Base-by-base conservation (phyloP, 805 yeast genomes). In the Candida suzukii region DNA sequence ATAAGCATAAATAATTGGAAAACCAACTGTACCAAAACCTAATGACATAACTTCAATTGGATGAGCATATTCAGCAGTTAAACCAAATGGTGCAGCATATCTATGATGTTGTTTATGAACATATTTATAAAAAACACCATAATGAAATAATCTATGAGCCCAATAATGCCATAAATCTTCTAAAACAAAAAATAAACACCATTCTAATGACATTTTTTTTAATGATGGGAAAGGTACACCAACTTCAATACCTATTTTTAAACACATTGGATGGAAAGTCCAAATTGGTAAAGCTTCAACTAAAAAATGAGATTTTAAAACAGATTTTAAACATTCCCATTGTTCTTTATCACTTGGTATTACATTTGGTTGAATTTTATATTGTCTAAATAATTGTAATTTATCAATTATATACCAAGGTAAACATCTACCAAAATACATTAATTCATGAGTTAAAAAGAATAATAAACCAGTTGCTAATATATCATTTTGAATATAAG, bases 121-220 rank as follows among this genome's bases (percentile, higher is more conserved):
- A 50, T 74, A 68, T 52, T 71, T 75, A 60, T 76, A 76, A 51
- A 76, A 76, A 37, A 69, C 63, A 6, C 80, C 80, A 45, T 70
- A 65, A 48, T 76, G 82, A 56, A 76, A 74, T 30, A 72, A 60
- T 43, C 82, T 57, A 51, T 76, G 82, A 38, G 73, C 69, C 76
- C 77, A 72, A 54, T 76, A 76, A 52, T 76, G 82, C 82, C 82
- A 76, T 44, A 66, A 59, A 51, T 76, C 82, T 52, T 76, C 82
- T 39, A 70, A 63, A 19, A 74, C 63, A 47, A 76, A 76, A 52
- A 76, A 76, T 4, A 73, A 48, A 13, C 66, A 62, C 56, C 75
- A 65, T 50, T 76, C 78, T 13, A 60, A 42, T 8, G 54, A 43
- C 67, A 75, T 70, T 21, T 64, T 64, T 9, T 54, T 51, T 42